Conservation (phyloP, 2,329 filamentous ascomycete species). For the Epichloe amarillans region DNA sequence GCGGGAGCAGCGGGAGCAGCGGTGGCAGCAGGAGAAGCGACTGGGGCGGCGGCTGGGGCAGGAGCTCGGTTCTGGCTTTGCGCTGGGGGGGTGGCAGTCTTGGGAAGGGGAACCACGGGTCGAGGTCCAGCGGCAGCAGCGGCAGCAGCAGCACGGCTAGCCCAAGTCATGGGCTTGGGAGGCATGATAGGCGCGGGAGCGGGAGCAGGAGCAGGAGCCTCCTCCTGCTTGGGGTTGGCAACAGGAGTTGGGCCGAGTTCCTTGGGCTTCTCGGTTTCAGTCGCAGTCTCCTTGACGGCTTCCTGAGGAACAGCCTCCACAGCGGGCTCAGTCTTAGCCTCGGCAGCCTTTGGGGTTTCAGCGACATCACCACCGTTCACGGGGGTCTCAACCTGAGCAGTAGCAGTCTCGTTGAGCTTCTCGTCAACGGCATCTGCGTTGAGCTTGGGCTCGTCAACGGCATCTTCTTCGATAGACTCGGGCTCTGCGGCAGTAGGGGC, state of each 20-base stretch:
- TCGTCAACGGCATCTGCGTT: slow-evolving; percentile 22
- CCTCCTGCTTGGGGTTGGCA: slow-evolving; percentile 28
- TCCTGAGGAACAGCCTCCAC: slow-evolving; percentile 31
- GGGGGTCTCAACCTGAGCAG: background rate
- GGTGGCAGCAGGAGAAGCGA: slow-evolving; percentile 24
- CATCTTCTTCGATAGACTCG: slow-evolving; percentile 36
- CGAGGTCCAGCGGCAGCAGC: slow-evolving; percentile 41
- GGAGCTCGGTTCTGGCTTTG: slow-evolving; percentile 36
- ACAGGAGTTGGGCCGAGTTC: slow-evolving; percentile 44
- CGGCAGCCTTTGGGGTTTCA: slow-evolving; percentile 22
- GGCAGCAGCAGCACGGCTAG: slow-evolving; percentile 51
- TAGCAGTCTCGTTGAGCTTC: slow-evolving; percentile 23
- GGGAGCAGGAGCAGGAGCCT: slow-evolving; percentile 28
- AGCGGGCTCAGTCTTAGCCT: slow-evolving; percentile 11
- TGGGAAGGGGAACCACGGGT: slow-evolving; percentile 40
- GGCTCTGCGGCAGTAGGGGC: slow-evolving; percentile 19
- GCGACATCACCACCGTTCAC: slow-evolving; percentile 9
- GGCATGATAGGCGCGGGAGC: slow-evolving; percentile 28
- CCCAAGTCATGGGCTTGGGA: slow-evolving; percentile 61
- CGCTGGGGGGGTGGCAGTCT: slow-evolving; percentile 43
- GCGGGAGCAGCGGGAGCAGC: slow-evolving; percentile 25
- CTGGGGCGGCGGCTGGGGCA: slow-evolving; percentile 23
- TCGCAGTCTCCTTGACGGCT: slow-evolving; percentile 39
- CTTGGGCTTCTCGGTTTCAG: slow-evolving; percentile 53
- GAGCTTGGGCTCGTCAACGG: slow-evolving; percentile 21